Percentiles rank a stretch among this genome's conserved stretches.
Evolutionary conservation across 75 land plant genomes (phyloP).

Genomic region (Picea sitchensis): DNA sequence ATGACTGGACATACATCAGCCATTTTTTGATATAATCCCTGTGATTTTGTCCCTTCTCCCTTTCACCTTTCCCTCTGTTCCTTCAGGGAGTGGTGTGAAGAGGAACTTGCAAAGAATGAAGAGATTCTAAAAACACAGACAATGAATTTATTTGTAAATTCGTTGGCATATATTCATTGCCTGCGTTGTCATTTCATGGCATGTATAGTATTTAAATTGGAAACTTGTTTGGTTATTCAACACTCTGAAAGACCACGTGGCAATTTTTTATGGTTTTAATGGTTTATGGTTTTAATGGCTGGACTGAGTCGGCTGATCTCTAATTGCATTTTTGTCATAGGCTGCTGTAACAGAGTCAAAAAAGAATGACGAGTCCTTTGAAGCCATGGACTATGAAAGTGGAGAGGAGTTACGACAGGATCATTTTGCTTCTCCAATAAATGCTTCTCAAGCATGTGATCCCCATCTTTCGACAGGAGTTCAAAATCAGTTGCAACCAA

Average conservation of each 20-base stretch:
- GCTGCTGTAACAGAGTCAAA: background rate
- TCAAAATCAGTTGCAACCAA: background rate
- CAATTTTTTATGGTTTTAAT: no score
- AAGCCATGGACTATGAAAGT: constrained; percentile 1
- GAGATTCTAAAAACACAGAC: background rate
- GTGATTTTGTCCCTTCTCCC: background rate
- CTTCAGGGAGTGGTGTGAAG: background rate
- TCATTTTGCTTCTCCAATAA: background rate
- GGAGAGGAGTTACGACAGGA: background rate
- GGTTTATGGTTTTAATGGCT: no score
- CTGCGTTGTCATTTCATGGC: no score
- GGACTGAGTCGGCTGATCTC: background rate
- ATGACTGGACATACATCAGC: background rate
- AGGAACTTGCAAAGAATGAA: background rate
- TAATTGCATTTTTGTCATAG: background rate
- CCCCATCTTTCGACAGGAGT: background rate
- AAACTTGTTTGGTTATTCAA: no score
- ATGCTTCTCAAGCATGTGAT: background rate
- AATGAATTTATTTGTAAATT: background rate
- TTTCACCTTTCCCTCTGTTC: background rate
- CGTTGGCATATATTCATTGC: no score
- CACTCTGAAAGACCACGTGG: no score
- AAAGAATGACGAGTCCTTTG: constrained; percentile 1
- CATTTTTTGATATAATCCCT: background rate
- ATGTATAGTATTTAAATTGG: no score